phyloP scores from a whole-genome alignment of 2,329 filamentous ascomycete species.

The Thelonectria blattea region DNA sequence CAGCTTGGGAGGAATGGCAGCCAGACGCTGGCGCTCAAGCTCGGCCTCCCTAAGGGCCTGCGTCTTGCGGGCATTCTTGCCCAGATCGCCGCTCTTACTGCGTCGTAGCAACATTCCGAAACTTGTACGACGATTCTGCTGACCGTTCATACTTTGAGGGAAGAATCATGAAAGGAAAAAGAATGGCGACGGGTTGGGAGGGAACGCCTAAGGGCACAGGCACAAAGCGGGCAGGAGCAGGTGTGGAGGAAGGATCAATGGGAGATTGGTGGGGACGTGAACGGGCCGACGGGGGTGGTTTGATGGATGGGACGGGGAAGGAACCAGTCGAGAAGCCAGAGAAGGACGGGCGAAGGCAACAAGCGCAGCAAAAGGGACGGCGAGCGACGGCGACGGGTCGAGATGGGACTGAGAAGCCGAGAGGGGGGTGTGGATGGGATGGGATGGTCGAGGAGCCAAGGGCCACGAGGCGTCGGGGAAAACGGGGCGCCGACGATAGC shows the following conservation, averaged over 20 bases:
- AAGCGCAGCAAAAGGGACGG: slow-evolving; percentile 7
- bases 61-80: slow-evolving; percentile 64
- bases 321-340: slow-evolving; percentile 19
- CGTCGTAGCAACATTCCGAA: slow-evolving; percentile 69
- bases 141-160: slow-evolving; percentile 40
- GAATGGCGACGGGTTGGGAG: slow-evolving; percentile 29
- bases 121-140: slow-evolving; percentile 47
- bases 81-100: slow-evolving; percentile 70
- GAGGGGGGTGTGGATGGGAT: slow-evolving; percentile 6
- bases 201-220: slow-evolving; percentile 26
- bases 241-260: slow-evolving; percentile 30
- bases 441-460: slow-evolving; percentile 6
- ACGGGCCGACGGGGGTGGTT: slow-evolving; percentile 19
- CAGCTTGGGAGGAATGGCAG: slow-evolving; percentile 55
- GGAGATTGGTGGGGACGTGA: slow-evolving; percentile 28
- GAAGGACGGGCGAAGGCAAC: slow-evolving; percentile 4
- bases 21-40: slow-evolving; percentile 57
- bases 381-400: not conserved
- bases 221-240: slow-evolving; percentile 29
- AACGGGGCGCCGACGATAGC: not conserved
- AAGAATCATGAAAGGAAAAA: slow-evolving; percentile 35
- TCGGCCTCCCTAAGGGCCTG: slow-evolving; percentile 59
- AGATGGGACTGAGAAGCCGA: not conserved
- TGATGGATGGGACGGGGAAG: slow-evolving; percentile 18
- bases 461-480: not conserved